Conservation (phyloP, 768 basidiomycete species). For the Gloeopeniophorella convolvens region DNA sequence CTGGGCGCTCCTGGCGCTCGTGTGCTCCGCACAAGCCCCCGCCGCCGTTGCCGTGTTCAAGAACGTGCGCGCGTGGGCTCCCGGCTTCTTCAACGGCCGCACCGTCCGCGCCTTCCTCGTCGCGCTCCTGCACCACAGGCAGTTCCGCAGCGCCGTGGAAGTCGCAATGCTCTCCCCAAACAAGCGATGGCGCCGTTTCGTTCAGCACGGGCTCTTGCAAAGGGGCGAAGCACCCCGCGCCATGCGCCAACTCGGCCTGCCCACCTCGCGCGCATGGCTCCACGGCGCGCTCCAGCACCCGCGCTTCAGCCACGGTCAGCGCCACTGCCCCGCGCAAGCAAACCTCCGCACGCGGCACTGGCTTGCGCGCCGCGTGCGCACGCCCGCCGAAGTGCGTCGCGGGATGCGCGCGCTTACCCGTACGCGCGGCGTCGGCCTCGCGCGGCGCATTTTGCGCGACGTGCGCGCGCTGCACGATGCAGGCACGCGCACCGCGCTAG, state of each 20-base stretch:
- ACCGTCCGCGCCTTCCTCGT: slow-evolving; percentile 33
- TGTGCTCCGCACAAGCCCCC: slow-evolving; percentile 30
- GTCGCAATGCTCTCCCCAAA: slow-evolving; percentile 18
- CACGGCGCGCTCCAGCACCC: background rate
- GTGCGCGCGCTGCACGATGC: slow-evolving; percentile 26
- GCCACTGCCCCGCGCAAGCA: too few relatives aligned
- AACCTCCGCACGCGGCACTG: too few relatives aligned
- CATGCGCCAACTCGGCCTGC: background rate
- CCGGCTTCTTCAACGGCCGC: slow-evolving; percentile 35
- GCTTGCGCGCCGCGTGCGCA: slow-evolving; percentile 4
- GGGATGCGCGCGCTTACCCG: slow-evolving; percentile 10
- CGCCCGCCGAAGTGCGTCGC: background rate
- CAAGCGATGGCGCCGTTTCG: slow-evolving; percentile 29
- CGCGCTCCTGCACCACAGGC: slow-evolving; percentile 36
- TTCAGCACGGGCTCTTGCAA: slow-evolving; percentile 20
- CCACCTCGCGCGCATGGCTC: slow-evolving; percentile 6
- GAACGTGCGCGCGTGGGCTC: slow-evolving; percentile 30
- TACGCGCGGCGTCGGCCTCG: slow-evolving; percentile 8
- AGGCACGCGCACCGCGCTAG: slow-evolving; percentile 35
- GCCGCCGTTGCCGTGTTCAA: slow-evolving; percentile 36
- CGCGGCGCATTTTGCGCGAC: background rate
- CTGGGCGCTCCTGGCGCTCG: slow-evolving; percentile 32
- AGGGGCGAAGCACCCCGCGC: background rate
- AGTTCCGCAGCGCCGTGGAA: slow-evolving; percentile 32
- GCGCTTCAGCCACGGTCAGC: slow-evolving; percentile 29